Percentiles rank a stretch among this genome's conserved stretches.
Evolutionary conservation across 768 basidiomycete genomes (phyloP).

Genomic region (Amanita phalloides): DNA sequence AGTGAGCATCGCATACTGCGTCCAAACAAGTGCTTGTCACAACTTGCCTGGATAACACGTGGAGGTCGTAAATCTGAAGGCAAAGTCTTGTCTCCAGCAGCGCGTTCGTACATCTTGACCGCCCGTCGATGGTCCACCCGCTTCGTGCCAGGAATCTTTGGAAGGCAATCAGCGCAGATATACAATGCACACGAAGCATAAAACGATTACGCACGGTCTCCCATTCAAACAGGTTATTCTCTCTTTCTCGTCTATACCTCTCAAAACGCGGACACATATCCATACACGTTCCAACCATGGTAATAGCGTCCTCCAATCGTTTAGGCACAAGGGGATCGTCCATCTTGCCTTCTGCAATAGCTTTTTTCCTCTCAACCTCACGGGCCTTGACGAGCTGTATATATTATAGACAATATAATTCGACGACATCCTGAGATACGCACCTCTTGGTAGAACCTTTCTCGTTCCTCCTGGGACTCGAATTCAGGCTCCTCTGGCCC

Average conservation of each 20-base stretch:
- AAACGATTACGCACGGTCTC: slow-evolving; percentile 63
- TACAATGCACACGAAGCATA: slow-evolving; percentile 12
- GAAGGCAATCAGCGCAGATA: slow-evolving; percentile 28
- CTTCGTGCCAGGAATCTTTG: slow-evolving; percentile 71
- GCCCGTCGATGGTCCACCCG: slow-evolving; percentile 79
- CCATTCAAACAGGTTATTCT: slow-evolving; percentile 79
- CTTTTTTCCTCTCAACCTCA: slow-evolving; percentile 57
- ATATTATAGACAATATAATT: slow-evolving; percentile 8
- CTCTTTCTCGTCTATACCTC: slow-evolving; percentile 79
- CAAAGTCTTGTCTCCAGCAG: slow-evolving; percentile 83
- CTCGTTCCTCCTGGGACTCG: slow-evolving; percentile 52
- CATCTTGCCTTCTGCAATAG: slow-evolving; percentile 80
- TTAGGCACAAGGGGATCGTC: slow-evolving; percentile 75
- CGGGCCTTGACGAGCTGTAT: slow-evolving; percentile 61
- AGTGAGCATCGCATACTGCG: slow-evolving; percentile 4
- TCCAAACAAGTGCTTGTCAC: slow-evolving; percentile 1
- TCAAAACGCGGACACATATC: slow-evolving; percentile 96
- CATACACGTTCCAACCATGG: slow-evolving; percentile 85
- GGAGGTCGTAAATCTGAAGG: slow-evolving; percentile 93
- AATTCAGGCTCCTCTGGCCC: slow-evolving; percentile 38
- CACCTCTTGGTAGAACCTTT: slow-evolving; percentile 66
- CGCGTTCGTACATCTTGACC: slow-evolving; percentile 92
- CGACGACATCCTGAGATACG: slow-evolving; percentile 15
- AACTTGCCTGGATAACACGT: slow-evolving; percentile 57
- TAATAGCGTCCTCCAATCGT: slow-evolving; percentile 81